A percentile compares a stretch with the other conserved stretches of the same genome.
phyloP scores from a whole-genome alignment of 2,329 filamentous ascomycete species.

The Coniochaeta sp. region DNA sequence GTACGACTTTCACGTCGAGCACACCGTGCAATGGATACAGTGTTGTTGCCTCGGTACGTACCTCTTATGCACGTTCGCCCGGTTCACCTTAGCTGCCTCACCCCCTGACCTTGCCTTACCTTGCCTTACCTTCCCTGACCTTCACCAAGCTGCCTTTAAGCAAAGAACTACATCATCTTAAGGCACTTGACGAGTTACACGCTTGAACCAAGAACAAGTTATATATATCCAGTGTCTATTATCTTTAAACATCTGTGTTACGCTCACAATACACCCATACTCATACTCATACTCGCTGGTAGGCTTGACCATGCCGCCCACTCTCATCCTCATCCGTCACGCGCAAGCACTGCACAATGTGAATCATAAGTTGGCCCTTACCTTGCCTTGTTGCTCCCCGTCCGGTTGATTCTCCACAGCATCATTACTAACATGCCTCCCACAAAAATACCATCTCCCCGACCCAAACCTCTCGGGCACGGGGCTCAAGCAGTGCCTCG shows the following conservation, averaged over 20 bases:
- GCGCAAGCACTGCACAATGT: conserved; percentile 62
- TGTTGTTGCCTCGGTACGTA: too few relatives aligned
- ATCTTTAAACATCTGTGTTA: not conserved
- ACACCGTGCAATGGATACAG: too few relatives aligned
- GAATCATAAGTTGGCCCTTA: conserved; percentile 28
- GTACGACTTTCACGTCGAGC: not conserved
- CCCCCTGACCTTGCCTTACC: too few relatives aligned
- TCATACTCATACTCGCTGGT: too few relatives aligned
- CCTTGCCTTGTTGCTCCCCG: not conserved
- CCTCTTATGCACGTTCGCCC: not conserved
- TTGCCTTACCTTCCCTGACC: too few relatives aligned
- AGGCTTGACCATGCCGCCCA: conserved; percentile 47
- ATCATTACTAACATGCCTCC: conserved; percentile 13
- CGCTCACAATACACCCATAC: not conserved
- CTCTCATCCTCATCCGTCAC: conserved; percentile 79
- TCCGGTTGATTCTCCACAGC: too few relatives aligned
- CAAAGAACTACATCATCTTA: too few relatives aligned
- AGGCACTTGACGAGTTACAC: too few relatives aligned
- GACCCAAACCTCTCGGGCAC: conserved; percentile 43
- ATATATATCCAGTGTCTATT: not conserved
- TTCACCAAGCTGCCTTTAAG: too few relatives aligned
- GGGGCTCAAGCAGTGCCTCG: conserved; percentile 40
- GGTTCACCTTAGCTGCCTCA: conserved; percentile 28
- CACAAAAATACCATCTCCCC: conserved; percentile 33
- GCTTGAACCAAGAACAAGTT: too few relatives aligned